Evolutionary conservation across 164 flowering plant species (phyloP), one percentile per base, ranked within the genome.

Genomic region (Sedum album): DNA sequence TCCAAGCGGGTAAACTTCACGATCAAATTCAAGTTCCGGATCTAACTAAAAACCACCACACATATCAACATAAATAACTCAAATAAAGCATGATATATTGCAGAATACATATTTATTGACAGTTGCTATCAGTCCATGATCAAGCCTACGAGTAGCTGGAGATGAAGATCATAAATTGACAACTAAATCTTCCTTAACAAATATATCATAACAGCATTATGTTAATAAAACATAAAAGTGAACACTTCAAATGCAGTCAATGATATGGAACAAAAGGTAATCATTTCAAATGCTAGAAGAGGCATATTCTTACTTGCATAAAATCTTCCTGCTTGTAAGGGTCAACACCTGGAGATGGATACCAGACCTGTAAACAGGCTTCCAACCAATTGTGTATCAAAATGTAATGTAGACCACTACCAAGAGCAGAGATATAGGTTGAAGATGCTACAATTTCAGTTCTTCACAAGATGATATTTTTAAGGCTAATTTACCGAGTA

Each of bases 11-110:
- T 94, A 94, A 28, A 94, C 89, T 80, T 94, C 99, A 67, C 96
- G 95, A 75, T 94, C 99, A 82, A 94, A 94, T 82, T 94, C 99
- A 81, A 91, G 84, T 79, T 94, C 99, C 41, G 99, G 99, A 70
- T 94, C 99, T 93, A 94, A 79, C 99, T 94, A 77, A 60, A 66
- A 70, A 67, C 46, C 64, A 69, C 65, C 28, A 17, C 65, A 60
- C 38, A 6, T 42, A 57, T 57, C 20, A 57, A 7, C 31, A 28
- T 28, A 57, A 57, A 30, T 18, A 57, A 30, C 62, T 57, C 33
- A 2, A 57, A 26, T 25, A 57, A 55, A 57, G 62, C 33, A 57
- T 30, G 33, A 57, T 30, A 57, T 28, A 13, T 13, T 28, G 28
- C 5, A 28, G 7, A n/a, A 28, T 57, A 57, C 15, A 57, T 26